Conservation (phyloP, 1,284 basidiomycete genomes). For the Ceraceosorus bombacis region DNA sequence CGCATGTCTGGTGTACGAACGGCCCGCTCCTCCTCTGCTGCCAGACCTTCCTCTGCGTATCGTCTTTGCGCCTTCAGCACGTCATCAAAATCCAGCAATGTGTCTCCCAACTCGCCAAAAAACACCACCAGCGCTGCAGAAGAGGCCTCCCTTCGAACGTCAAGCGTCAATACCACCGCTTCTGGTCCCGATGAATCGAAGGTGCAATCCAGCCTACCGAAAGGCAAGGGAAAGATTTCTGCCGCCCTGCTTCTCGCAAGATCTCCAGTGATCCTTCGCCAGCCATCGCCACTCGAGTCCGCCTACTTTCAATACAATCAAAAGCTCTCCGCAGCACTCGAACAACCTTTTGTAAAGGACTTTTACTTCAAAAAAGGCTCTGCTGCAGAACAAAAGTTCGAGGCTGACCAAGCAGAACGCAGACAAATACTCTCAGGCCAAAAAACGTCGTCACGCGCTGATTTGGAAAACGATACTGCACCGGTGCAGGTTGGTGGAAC, state of each 20-base stretch:
- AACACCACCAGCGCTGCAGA: too few species aligned
- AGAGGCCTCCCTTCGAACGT: too few species aligned
- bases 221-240: slow-evolving; percentile 22
- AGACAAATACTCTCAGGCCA: slow-evolving; percentile 5
- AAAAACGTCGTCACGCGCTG: neutral
- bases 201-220: too few species aligned
- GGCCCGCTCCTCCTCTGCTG: too few species aligned
- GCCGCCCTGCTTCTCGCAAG: slow-evolving; percentile 69
- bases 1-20: too few species aligned
- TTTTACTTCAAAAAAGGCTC: slow-evolving; percentile 96
- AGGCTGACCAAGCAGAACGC: slow-evolving; percentile 52
- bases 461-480: neutral
- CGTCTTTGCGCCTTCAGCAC: too few species aligned
- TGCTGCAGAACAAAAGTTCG: slow-evolving; percentile 72
- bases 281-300: slow-evolving; percentile 68
- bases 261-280: slow-evolving; percentile 70
- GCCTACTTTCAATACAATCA: slow-evolving; percentile 81
- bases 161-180: too few species aligned
- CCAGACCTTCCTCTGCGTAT: too few species aligned
- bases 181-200: too few species aligned
- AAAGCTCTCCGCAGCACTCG: slow-evolving; percentile 71
- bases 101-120: too few species aligned
- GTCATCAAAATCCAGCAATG: too few species aligned
- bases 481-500: neutral
- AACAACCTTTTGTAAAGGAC: slow-evolving; percentile 77